Percentiles rank a stretch among this genome's conserved stretches.
These are phyloP conservation scores for Leucocoprinus sp. DNA, from an alignment of 768 basidiomycete species.

Conservation along the genomic window DNA sequence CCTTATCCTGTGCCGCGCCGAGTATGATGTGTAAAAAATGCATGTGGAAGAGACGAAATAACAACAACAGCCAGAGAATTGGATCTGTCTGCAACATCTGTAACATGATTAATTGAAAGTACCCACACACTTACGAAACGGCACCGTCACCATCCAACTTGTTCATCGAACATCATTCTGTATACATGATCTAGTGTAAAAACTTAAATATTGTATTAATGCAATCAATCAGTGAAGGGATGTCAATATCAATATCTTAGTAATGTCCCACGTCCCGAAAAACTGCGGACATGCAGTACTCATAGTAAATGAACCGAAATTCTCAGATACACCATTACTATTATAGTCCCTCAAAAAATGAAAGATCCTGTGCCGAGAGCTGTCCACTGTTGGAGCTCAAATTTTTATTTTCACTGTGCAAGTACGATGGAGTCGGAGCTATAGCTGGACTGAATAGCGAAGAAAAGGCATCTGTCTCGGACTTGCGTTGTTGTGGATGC, in stretches of 20 bases:
- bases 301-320: background rate
- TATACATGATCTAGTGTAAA: too few species aligned
- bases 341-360: conserved; percentile 70
- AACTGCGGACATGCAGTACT: background rate
- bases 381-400: conserved; percentile 32
- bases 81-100: background rate
- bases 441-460: conserved; percentile 38
- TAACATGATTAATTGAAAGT: background rate
- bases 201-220: background rate
- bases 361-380: conserved; percentile 75
- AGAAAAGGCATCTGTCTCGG: conserved; percentile 15
- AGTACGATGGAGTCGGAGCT: conserved; percentile 24
- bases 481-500: conserved; percentile 13
- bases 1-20: background rate
- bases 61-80: background rate
- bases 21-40: background rate
- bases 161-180: too few species aligned
- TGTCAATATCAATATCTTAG: background rate
- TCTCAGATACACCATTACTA: background rate
- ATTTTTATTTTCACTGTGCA: conserved; percentile 12
- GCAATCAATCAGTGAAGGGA: background rate
- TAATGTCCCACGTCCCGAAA: background rate
- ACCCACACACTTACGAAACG: background rate
- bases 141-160: too few species aligned
- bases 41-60: background rate